Evolutionary conservation across 179 eudicot genomes (phyloP).

Genomic region (Gypsophila paniculata): DNA sequence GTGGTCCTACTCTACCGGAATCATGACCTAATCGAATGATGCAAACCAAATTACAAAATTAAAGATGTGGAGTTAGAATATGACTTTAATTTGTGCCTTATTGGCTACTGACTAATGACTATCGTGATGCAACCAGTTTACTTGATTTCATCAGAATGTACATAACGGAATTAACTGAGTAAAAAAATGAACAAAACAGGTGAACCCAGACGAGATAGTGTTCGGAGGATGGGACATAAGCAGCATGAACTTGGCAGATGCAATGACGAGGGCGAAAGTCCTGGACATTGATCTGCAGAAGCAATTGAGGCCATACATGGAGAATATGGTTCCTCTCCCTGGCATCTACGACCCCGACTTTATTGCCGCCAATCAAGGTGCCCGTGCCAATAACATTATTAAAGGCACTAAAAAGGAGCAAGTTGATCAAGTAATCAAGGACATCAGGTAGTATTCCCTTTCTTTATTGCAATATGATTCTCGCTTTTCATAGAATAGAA

Average conservation of each 20-base stretch:
- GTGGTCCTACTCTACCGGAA: too few species aligned
- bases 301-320: constrained; percentile 97
- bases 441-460: constrained; percentile 67
- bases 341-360: constrained; percentile 93
- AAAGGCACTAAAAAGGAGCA: constrained; percentile 90
- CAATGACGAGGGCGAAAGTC: constrained; percentile 90
- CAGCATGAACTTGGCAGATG: constrained; percentile 88
- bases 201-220: constrained; percentile 87
- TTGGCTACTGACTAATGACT: too few species aligned
- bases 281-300: constrained; percentile 93
- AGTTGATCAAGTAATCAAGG: constrained; percentile 72
- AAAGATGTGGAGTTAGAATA: too few species aligned
- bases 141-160: too few species aligned
- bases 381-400: constrained; percentile 86
- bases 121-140: too few species aligned
- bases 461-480: neutral
- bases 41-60: too few species aligned
- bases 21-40: too few species aligned
- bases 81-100: too few species aligned
- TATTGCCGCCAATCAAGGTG: constrained; percentile 90
- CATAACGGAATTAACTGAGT: too few species aligned
- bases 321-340: constrained; percentile 88
- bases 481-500: neutral
- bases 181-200: too few species aligned
- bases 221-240: constrained; percentile 99